Evolutionary conservation across 345 rosid species (phyloP).

Genomic region (Diplotaxis tenuifolia): DNA sequence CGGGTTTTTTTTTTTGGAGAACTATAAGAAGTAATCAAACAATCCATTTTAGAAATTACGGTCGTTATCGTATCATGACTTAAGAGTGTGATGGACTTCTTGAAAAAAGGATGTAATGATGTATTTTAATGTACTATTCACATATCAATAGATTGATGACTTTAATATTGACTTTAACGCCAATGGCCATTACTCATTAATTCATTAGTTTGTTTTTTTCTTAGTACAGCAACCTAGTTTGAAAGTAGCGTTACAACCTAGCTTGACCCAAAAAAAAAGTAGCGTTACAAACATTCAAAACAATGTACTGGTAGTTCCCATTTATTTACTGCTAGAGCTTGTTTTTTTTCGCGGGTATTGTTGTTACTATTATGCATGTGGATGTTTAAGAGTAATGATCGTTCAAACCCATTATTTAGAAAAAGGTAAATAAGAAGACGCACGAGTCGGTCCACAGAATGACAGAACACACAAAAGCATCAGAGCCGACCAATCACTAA

Average conservation of each 20-base stretch:
- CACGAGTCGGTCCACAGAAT: conserved; percentile 12
- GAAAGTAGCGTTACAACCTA: conserved; percentile 1
- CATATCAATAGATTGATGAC: background rate
- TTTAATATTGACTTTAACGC: background rate
- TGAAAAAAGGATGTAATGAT: background rate
- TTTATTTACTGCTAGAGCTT: background rate
- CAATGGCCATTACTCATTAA: background rate
- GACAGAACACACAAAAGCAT: conserved; percentile 4
- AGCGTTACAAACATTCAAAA: conserved; percentile 10
- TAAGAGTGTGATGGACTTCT: too few relatives aligned
- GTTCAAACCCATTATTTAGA: background rate
- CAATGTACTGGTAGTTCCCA: background rate
- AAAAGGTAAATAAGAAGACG: background rate
- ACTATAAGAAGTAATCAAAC: background rate
- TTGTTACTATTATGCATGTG: background rate
- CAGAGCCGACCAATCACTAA: conserved; percentile 12
- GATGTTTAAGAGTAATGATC: background rate
- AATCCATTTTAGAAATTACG: background rate
- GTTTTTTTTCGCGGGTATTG: background rate
- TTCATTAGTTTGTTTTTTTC: background rate
- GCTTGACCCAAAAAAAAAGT: too few relatives aligned
- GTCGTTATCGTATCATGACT: background rate
- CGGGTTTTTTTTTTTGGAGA: background rate
- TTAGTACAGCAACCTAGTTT: background rate
- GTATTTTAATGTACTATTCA: background rate